Base-by-base conservation (phyloP, 306 rosid species). In the Vigna trinervia region DNA sequence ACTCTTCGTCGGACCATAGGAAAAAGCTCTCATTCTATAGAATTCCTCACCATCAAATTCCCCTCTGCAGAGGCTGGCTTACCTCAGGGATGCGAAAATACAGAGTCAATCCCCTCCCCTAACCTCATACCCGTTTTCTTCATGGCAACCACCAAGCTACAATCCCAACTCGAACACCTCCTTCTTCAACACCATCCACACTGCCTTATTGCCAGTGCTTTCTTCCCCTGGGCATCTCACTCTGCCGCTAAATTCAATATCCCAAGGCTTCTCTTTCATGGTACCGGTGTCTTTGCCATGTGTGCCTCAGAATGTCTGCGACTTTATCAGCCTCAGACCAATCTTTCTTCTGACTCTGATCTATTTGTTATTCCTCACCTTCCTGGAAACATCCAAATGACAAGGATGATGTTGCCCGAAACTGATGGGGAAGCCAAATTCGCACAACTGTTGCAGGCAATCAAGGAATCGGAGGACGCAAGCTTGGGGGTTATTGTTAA, bases 181-280 rank as follows among this genome's bases (percentile, higher is more conserved):
- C 14, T 91, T 2, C 1, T 13, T 23, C 67, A 85, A 5, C 19
- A 57, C 0, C 74, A 17, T 1, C 75, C 76, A 0, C 51, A 78
- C 13, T 78, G 81, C 19, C 23, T 78, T 13, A 14, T 78, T 56
- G 51, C 69, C 13, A 39, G 54, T 5, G 17, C 54, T 50, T 68
- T 56, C 69, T 78, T 45, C 28, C 76, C 81, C 0, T 78, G 81
- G 76, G 43, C 69, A 9, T 39, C 77, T 38, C 80, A 86, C 3
- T 79, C 81, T 0, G 85, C 90, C 0, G 45, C 76, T 0, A 85
- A 87, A 52, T 28, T 73, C 22, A 79, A 71, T 0, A 84, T 89
- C 14, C 97, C 92, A 0, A 73, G 86, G 77, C n/a, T 89, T 8
- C 63, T 73, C 26, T 91, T 91, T 26, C 75, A 80, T 10, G 89